phyloP scores from a whole-genome alignment of 2,329 filamentous ascomycete species.

The Sporothrix variecibatus region DNA sequence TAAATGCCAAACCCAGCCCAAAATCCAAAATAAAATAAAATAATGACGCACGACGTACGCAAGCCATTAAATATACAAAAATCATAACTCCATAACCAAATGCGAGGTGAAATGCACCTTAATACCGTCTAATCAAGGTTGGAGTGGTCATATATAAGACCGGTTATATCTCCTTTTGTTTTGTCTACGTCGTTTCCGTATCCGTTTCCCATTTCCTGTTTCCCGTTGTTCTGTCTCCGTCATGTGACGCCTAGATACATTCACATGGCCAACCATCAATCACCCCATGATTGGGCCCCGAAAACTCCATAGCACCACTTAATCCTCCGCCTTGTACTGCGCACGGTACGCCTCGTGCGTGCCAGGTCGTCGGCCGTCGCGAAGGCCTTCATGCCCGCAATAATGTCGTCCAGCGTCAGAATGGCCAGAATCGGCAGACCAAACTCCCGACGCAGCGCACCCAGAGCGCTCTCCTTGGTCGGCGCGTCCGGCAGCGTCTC shows the following conservation, averaged over 20 bases:
- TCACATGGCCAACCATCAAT: not conserved
- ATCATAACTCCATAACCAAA: not conserved
- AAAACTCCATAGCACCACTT: constrained; percentile 34
- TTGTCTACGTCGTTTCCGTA: not conserved
- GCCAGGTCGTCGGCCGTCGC: constrained; percentile 64
- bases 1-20: not conserved
- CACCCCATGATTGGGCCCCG: not conserved
- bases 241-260: not conserved
- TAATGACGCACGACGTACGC: not conserved
- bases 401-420: constrained; percentile 80
- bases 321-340: constrained; percentile 59
- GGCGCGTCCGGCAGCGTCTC: constrained; percentile 71
- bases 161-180: not conserved
- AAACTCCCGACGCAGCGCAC: constrained; percentile 80
- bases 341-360: constrained; percentile 70
- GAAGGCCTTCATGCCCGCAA: constrained; percentile 64
- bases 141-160: not conserved
- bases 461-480: constrained; percentile 76
- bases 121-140: not conserved
- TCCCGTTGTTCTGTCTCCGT: not conserved
- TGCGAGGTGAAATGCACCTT: not conserved
- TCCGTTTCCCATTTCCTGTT: not conserved
- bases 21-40: not conserved
- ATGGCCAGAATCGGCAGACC: constrained; percentile 82
- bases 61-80: not conserved